These are phyloP conservation scores for Oryza punctata DNA, from an alignment of 176 grass and related monocot species.

Conservation along the genomic window DNA sequence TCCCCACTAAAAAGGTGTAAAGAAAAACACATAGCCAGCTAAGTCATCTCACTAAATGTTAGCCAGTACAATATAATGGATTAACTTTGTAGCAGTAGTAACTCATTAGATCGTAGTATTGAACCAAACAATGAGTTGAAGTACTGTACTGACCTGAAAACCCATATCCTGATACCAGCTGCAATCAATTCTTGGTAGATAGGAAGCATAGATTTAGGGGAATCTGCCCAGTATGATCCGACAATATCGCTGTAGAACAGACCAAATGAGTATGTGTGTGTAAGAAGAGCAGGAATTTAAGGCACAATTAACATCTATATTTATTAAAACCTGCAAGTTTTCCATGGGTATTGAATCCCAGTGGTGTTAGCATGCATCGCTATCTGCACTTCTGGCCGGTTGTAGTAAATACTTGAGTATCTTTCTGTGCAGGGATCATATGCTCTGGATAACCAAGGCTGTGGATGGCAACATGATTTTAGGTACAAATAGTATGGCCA, in stretches of 20 bases:
- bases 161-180: conserved; percentile 92
- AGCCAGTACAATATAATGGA: background rate
- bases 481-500: conserved; percentile 14
- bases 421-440: conserved; percentile 97
- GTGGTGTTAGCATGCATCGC: conserved; percentile 93
- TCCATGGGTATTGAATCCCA: conserved; percentile 80
- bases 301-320: background rate
- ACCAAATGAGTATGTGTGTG: conserved; percentile 30
- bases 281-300: conserved; percentile 14
- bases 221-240: conserved; percentile 84
- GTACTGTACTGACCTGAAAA: conserved; percentile 68
- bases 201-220: conserved; percentile 95
- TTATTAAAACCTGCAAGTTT: conserved; percentile 78
- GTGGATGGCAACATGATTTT: conserved; percentile 37
- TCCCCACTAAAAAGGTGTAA: conserved; percentile 63
- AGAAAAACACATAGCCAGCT: background rate
- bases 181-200: conserved; percentile 89
- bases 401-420: conserved; percentile 82
- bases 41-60: background rate
- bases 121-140: background rate
- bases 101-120: background rate
- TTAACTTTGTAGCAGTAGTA: conserved; percentile 13
- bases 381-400: conserved; percentile 80
- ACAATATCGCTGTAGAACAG: conserved; percentile 66
- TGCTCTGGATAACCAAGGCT: conserved; percentile 97